These are phyloP conservation scores for Metschnikowia koreensis DNA, from an alignment of 805 yeast species.

Conservation along the genomic window DNA sequence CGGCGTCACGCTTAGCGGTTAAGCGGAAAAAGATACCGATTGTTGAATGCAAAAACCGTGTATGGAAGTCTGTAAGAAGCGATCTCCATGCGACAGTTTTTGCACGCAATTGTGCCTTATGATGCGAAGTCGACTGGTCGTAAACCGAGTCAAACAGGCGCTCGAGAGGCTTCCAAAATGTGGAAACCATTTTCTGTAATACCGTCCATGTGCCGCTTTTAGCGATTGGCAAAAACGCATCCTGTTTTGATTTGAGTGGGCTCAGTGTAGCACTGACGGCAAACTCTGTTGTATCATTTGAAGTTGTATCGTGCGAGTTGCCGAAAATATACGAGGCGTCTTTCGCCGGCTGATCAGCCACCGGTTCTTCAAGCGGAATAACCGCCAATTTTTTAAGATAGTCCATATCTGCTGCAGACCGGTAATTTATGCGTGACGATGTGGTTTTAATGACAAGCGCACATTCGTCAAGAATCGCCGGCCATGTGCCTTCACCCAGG, in stretches of 20 bases:
- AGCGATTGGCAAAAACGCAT: too few species aligned
- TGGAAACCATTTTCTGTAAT: not conserved
- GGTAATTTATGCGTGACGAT: conserved; percentile 40
- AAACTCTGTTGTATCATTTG: conserved; percentile 12
- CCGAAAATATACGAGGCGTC: conserved; percentile 29
- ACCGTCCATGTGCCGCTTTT: not conserved
- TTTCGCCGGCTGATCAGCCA: not conserved
- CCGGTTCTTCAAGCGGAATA: conserved; percentile 9
- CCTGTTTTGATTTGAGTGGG: conserved; percentile 8
- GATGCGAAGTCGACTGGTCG: conserved; percentile 2
- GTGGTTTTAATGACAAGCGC: conserved; percentile 51
- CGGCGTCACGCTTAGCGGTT: conserved; percentile 52
- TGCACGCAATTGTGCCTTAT: conserved; percentile 1
- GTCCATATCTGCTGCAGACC: conserved; percentile 30
- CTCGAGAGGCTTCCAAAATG: conserved; percentile 2
- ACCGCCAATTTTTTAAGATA: conserved; percentile 23
- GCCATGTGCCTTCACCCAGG: conserved; percentile 50
- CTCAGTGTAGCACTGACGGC: conserved; percentile 16
- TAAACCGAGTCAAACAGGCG: not conserved
- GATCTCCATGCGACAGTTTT: not conserved
- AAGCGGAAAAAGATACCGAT: conserved; percentile 39
- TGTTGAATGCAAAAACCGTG: conserved; percentile 29
- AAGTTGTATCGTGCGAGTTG: conserved; percentile 25
- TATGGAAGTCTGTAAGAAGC: conserved; percentile 13
- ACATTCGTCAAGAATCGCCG: conserved; percentile 59